phyloP scores from a whole-genome alignment of 306 rosid species.

The Prunus kanzakura region DNA sequence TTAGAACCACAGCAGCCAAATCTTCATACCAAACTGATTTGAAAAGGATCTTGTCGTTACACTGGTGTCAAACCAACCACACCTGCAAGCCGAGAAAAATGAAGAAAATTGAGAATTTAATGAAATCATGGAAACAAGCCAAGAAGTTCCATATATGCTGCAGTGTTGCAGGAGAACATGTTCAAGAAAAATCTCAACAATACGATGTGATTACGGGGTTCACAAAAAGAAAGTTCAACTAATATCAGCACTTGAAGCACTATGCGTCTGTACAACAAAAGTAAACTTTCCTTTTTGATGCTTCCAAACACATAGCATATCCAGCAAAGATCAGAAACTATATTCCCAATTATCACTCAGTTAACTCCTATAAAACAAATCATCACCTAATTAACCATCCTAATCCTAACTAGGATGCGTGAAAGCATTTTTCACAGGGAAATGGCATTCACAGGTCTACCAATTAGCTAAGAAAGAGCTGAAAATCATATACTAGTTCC shows the following conservation, averaged over 20 bases:
- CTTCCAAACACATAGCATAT: not conserved
- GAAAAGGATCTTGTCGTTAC: slow-evolving; percentile 18
- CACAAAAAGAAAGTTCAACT: not conserved
- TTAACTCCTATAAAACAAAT: too few relatives aligned
- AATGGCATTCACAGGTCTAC: not conserved
- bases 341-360: not conserved
- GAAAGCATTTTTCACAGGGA: not conserved
- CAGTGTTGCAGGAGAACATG: not conserved
- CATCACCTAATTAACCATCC: not conserved
- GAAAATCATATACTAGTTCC: not conserved
- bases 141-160: slow-evolving; percentile 6
- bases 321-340: not conserved
- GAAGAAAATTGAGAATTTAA: slow-evolving; percentile 6
- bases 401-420: not conserved
- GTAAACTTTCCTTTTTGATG: not conserved
- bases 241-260: not conserved
- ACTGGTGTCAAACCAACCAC: slow-evolving; percentile 77
- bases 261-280: not conserved
- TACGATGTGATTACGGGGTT: not conserved
- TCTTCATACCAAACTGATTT: slow-evolving; percentile 22
- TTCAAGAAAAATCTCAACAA: not conserved
- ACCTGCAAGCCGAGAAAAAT: slow-evolving; percentile 38
- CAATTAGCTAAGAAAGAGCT: not conserved
- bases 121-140: not conserved
- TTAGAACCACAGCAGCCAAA: slow-evolving; percentile 15